Evolutionary conservation across 140 eudicot species (phyloP), one percentile per base, ranked within the genome.

Genomic region (Erigeron philadelphicus): DNA sequence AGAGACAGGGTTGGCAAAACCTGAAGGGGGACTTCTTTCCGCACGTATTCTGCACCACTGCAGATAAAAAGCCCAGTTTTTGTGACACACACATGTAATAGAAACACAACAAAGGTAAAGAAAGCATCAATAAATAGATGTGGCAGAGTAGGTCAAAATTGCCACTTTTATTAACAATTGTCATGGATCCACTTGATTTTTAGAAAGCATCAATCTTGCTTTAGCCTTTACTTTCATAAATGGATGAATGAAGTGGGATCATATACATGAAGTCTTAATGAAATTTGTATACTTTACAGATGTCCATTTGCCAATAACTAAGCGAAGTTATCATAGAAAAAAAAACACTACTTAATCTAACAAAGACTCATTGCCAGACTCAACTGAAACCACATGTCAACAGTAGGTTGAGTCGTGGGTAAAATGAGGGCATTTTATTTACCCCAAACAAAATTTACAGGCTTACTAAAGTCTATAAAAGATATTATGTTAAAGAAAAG

Each of bases 11-110:
- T 68, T 54, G 99, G 99, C 70, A 87, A 65, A 49, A 94, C 95
- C 76, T 78, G 75, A 71, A 94, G 97, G 67, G 99, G 97, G 46
- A 94, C 85, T 81, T 94, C 99, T 84, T 81, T 94, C 71, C 99
- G 79, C 48, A 87, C 76, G 72, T 69, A 94, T 69, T 94, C 97
- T 59, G 97, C 99, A 71, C 96, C 99, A 65, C 99, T 94, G 96
- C 75, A 78, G 25, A 71, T 76, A 80, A 35, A 60, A 70, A 63
- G 70, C 12, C 44, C 56, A 12, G 0, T 40, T 40, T 50, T 60
- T 47, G 64, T 18, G 64, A 67, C 42, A 75, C 49, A 47, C 48
- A 42, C 58, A 76, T 75, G 55, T 38, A 48, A 40, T 21, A 52
- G 7, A 68, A 49, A 61, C 31, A 48, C 25, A 38, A 18, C 13